phyloP scores from a whole-genome alignment of 441 rosid species.

The Gossypium schwendimanii region DNA sequence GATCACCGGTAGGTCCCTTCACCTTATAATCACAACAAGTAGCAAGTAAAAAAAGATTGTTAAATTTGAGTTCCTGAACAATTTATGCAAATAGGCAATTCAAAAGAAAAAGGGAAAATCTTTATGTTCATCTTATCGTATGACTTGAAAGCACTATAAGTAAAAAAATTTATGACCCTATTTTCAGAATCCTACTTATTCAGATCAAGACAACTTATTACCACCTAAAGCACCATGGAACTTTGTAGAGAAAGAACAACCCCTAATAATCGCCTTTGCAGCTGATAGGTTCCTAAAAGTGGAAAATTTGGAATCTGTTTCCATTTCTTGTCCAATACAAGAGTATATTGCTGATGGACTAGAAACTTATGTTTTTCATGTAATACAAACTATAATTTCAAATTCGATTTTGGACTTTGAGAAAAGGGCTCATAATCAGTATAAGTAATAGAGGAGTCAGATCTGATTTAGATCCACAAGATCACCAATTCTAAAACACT shows the following conservation, averaged over 20 bases:
- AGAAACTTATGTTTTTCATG: neutral
- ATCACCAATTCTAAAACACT: neutral
- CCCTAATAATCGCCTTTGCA: neutral
- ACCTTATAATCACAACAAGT: slow-evolving; percentile 33
- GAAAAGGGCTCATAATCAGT: neutral
- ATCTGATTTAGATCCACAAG: neutral
- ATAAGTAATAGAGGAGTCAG: neutral
- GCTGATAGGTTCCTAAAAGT: neutral
- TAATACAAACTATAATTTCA: neutral
- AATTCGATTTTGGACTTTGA: neutral
- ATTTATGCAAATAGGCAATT: neutral
- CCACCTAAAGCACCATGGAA: neutral
- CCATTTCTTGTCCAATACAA: neutral
- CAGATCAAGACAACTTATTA: neutral
- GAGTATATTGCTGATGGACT: neutral
- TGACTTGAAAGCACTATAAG: neutral
- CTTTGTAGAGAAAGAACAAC: neutral
- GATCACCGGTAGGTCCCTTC: slow-evolving; percentile 57
- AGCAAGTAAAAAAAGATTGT: slow-evolving; percentile 4
- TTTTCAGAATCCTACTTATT: slow-evolving; percentile 1
- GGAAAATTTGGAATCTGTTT: neutral
- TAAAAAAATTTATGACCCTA: neutral
- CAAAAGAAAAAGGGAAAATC: neutral
- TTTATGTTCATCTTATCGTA: neutral
- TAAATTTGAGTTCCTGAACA: neutral